phyloP scores from a whole-genome alignment of 768 basidiomycete species.

The Trametes punicea region DNA sequence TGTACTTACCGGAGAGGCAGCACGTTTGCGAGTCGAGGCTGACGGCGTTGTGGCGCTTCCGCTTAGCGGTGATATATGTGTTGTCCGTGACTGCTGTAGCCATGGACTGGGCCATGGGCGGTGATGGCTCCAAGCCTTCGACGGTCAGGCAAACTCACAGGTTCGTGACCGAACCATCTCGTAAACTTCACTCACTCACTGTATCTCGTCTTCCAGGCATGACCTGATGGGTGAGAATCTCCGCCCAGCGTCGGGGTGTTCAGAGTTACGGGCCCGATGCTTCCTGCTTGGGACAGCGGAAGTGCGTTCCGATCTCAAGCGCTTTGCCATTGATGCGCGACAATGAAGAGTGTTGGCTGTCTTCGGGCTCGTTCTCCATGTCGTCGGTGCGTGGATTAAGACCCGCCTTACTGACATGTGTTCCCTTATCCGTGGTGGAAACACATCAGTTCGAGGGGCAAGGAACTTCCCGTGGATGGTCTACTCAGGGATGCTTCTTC shows the following conservation, averaged over 20 bases:
- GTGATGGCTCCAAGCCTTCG: too few species aligned
- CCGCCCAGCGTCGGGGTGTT: neutral
- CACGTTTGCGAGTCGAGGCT: neutral
- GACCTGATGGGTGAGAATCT: neutral
- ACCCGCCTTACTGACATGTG: neutral
- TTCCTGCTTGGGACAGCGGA: neutral
- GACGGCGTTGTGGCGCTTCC: conserved; percentile 11
- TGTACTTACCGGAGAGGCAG: neutral
- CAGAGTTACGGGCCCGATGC: neutral
- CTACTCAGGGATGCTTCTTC: neutral
- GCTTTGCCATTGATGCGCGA: neutral
- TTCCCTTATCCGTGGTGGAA: conserved; percentile 2
- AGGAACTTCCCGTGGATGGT: conserved; percentile 2
- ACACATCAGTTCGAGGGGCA: conserved; percentile 10
- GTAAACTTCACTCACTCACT: conserved; percentile 1
- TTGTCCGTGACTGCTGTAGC: too few species aligned
- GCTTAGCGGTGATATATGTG: conserved; percentile 10
- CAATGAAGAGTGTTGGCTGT: neutral
- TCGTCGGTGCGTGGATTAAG: neutral
- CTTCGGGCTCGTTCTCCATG: neutral
- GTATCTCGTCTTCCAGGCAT: neutral
- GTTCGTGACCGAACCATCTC: conserved; percentile 12
- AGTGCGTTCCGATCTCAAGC: neutral
- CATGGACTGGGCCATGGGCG: too few species aligned
- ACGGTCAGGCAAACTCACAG: neutral